phyloP scores from a whole-genome alignment of 768 basidiomycete species.

The Termitomyces sp. region DNA sequence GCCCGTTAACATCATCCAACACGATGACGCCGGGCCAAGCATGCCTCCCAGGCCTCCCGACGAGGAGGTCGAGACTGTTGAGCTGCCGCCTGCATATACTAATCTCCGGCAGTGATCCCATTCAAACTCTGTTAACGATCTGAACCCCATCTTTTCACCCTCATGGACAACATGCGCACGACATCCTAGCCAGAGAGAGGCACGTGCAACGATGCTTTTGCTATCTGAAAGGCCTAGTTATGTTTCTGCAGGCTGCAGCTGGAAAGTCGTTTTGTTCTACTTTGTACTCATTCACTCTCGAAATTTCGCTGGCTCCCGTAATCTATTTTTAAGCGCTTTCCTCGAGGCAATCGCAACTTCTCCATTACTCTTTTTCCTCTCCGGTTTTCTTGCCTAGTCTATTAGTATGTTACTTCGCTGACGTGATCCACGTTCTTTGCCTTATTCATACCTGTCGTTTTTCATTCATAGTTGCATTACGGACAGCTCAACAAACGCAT shows the following conservation, averaged over 20 bases:
- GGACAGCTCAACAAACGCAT: background rate
- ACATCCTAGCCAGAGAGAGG: background rate
- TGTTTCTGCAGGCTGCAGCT: background rate
- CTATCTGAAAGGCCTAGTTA: background rate
- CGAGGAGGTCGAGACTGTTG: conserved; percentile 63
- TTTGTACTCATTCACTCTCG: background rate
- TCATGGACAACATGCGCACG: background rate
- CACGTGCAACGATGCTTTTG: background rate
- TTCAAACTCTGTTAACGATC: background rate
- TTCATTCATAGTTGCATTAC: background rate
- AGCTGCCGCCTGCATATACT: conserved; percentile 81
- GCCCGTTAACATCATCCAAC: conserved; percentile 77
- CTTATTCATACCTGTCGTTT: background rate
- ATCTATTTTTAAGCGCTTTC: background rate
- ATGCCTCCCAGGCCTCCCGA: conserved; percentile 19
- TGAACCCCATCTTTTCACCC: background rate
- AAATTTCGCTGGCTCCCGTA: background rate
- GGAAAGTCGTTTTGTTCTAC: background rate
- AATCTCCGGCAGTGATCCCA: conserved; percentile 36
- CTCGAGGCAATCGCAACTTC: background rate
- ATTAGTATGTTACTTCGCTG: background rate
- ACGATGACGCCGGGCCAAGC: conserved; percentile 74
- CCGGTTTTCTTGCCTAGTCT: background rate
- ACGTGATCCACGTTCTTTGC: background rate
- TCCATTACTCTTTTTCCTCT: background rate